Evolutionary conservation across 2,329 filamentous ascomycete species (phyloP), one percentile per base, ranked within the genome.

Genomic region (Epichloe hybrida): DNA sequence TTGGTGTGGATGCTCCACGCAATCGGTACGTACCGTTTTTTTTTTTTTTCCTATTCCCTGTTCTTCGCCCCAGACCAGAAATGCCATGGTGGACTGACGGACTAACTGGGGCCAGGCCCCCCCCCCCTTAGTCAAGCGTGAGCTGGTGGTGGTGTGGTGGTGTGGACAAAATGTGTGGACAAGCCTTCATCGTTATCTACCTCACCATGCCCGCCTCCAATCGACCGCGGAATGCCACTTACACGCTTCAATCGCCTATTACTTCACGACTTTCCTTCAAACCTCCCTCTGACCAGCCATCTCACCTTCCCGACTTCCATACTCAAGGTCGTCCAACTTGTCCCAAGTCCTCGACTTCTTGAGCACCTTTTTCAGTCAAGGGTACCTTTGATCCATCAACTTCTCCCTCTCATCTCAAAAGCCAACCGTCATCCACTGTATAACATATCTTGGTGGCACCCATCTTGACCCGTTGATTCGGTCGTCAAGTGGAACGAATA

Each of bases 401-500:
- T 5, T 21, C 5, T 42, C 31, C 23, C 27, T 21, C 35, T n/a
- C 27, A 31, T 31, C 27, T 31, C 27, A 11, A 31, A 23, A 31
- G 23, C 31, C 49, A 23, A 20, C 12, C 34, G 21, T 17, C 41
- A 13, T 46, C 17, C n/a, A 35, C n/a, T 31, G n/a, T 20, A 9
- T 15, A 9, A 20, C 15, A 17, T 36, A 8, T 31, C 21, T 37
- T 20, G 12, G 20, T 37, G 34, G 12, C 12, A 36, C 46, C 21
- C 36, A n/a, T 58, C 63, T 71, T 71, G 71, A 74, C 67, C 71
- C 69, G 69, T 75, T 74, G 64, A 72, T 65, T 75, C 72, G 73
- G 72, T 65, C 65, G 67, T 73, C 66, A 60, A 64, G 61, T 57
- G 57, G 20, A 48, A 49, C 50, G 43, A 49, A 50, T 58, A 59